phyloP scores from a whole-genome alignment of 2,329 filamentous ascomycete species.

The Escovopsis weberi region DNA sequence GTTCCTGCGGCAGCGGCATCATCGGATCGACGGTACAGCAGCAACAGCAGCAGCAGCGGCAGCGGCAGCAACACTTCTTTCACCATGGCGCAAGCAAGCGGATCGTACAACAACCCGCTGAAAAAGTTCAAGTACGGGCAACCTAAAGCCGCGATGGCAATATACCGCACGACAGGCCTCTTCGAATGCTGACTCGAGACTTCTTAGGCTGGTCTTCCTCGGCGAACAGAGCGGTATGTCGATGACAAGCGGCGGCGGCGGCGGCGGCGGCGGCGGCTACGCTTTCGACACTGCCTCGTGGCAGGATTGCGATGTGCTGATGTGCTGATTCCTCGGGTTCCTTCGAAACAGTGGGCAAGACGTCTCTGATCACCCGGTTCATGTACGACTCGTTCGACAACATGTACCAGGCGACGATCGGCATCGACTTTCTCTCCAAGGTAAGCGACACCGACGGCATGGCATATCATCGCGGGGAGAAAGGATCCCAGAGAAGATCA shows the following conservation, averaged over 20 bases:
- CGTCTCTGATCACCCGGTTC: slow-evolving; percentile 94
- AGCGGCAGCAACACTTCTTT: background rate
- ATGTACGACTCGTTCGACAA: slow-evolving; percentile 99
- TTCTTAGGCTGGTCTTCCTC: slow-evolving; percentile 74
- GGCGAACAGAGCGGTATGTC: slow-evolving; percentile 92
- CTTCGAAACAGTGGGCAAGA: slow-evolving; percentile 69
- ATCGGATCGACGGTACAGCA: background rate
- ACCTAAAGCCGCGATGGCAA: background rate
- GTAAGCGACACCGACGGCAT: slow-evolving; percentile 28
- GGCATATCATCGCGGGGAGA: no score
- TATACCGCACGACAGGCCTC: background rate
- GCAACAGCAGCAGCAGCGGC: background rate
- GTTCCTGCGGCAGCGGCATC: no score
- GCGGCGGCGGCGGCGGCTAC: no score
- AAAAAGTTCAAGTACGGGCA: slow-evolving; percentile 96
- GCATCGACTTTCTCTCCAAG: slow-evolving; percentile 98
- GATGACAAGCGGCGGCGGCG: background rate
- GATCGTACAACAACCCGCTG: slow-evolving; percentile 94
- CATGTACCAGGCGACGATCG: slow-evolving; percentile 98
- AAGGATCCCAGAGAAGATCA: background rate
- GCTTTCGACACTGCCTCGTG: no score
- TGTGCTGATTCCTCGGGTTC: no score
- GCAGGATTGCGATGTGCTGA: no score
- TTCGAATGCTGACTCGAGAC: background rate
- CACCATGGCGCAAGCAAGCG: slow-evolving; percentile 68